Evolutionary conservation across 2,329 filamentous ascomycete genomes (phyloP), one percentile per base, ranked within the genome.

Genomic region (Xylaria sp.): DNA sequence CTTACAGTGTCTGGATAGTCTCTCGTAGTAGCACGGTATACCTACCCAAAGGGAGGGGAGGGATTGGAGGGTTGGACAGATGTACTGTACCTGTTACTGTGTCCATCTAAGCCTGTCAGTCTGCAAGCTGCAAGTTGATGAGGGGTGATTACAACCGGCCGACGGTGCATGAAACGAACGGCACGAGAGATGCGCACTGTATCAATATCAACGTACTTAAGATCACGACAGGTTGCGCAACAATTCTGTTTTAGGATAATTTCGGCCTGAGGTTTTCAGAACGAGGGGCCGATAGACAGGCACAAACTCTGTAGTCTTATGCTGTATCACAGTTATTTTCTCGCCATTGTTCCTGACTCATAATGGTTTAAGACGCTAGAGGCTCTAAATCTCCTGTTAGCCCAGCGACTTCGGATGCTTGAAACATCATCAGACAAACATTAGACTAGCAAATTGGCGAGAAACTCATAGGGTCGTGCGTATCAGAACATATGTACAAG

Each of bases 321-420:
- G 26, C 15, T 28, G 57, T 65, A 48, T 54, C 38, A 60, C 48
- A 13, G n/a, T 15, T 26, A 59, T 54, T 51, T 51, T 13, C n/a
- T 42, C 13, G 28, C 42, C 44, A 65, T 54, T 53, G 20, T n/a
- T 20, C 31, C 33, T 66, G 42, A 57, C 63, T 61, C 31, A 48
- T 7, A 38, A 10, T 15, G 26, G 51, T 56, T 56, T 38, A 49
- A 48, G 28, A 28, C 23, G 36, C 40, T 33, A n/a, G 23, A 42
- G 31, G 44, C 26, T 26, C 48, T 36, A 26, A 59, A 38, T 46
- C 26, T 46, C 46, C 17, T 51, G 49, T 15, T 17, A 23, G 38
- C 26, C 20, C 28, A 62, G 59, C 60, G 61, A 59, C 42, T 56
- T 67, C 60, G 61, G 61, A 67, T 63, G 56, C 42, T 64, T 60